Base-by-base conservation (phyloP, 805 yeast genomes). In the Clavispora carvajalis region DNA sequence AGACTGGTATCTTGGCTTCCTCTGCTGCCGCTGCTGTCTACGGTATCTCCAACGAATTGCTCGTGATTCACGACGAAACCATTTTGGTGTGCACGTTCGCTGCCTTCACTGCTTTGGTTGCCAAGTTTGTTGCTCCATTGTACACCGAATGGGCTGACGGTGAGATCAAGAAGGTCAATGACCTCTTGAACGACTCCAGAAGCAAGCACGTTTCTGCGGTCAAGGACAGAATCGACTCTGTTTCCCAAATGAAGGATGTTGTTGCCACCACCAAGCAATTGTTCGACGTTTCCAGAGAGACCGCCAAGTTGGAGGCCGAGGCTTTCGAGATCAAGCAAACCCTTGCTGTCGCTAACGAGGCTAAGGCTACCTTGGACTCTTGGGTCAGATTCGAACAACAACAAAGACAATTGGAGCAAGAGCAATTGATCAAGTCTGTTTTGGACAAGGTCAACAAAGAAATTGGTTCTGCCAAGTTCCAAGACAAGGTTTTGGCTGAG, bases 371-470 rank as follows among this genome's bases (percentile, higher is more conserved):
- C 46, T 80, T 93, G 63, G 99, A 93, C 73, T 88, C 98, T 12
- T 93, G 99, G 99, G 97, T 90, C 58, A 87, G 98, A 80, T 86
- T 85, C 71, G 99, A 93, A 77, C 84, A 87, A 54, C 89, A 88
- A 65, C 93, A 90, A 54, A 91, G 97, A 76, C 95, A 88, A 76
- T 72, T 80, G 62, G 95, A 93, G 77, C 99, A 93, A 77, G 78
- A 82, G 69, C 96, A 87, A 69, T 81, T 93, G 59, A 80, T 95
- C 54, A 72, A 85, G 61, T 60, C 89, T 44, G 96, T 93, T 51
- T 85, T 89, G 63, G 73, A 89, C 40, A 89, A 87, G 75, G 93
- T 91, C 59, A 80, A 86, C 76, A 71, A 82, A 67, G 93, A 88
- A 71, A 69, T 93, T 55, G 69, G 74, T 57, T 83, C 84, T 72